phyloP scores from a whole-genome alignment of 257 asterid species.

The Ligustrum vulgare region DNA sequence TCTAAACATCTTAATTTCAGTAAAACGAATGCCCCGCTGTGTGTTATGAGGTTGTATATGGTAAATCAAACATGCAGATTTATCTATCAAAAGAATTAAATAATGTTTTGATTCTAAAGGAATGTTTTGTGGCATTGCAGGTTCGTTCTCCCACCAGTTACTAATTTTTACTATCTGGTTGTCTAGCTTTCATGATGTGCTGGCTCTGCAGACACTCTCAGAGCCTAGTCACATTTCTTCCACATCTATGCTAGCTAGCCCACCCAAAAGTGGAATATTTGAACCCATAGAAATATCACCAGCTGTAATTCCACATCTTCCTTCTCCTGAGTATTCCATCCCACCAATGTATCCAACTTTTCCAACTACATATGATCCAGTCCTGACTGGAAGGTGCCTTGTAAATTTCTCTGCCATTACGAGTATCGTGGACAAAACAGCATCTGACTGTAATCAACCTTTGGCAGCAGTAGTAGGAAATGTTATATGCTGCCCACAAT shows the following conservation, averaged over 20 bases:
- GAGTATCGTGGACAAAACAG: conserved; percentile 74
- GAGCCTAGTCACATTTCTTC: conserved; percentile 43
- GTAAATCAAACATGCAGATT: not conserved
- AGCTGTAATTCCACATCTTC: conserved; percentile 68
- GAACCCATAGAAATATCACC: conserved; percentile 94
- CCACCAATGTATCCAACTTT: conserved; percentile 95
- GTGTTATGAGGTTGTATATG: not conserved
- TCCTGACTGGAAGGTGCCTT: conserved; percentile 93
- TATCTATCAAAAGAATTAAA: not conserved
- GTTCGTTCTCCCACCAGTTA: conserved; percentile 57
- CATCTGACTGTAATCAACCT: conserved; percentile 80
- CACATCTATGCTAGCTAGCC: conserved; percentile 54
- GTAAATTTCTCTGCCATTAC: conserved; percentile 82
- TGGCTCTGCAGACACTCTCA: conserved; percentile 40
- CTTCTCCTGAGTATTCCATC: conserved; percentile 62
- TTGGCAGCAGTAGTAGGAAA: conserved; percentile 82
- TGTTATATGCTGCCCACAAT: conserved; percentile 96
- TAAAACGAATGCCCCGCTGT: not conserved
- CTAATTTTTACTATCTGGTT: conserved; percentile 68
- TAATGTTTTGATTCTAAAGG: not conserved
- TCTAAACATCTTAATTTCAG: conserved; percentile 4
- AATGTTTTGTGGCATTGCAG: conserved; percentile 42
- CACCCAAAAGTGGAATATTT: conserved; percentile 67
- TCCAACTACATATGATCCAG: conserved; percentile 81
- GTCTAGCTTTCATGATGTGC: conserved; percentile 51